These are phyloP conservation scores for Psilocybe subaeruginosa DNA, from an alignment of 768 basidiomycete genomes.

Conservation along the genomic window DNA sequence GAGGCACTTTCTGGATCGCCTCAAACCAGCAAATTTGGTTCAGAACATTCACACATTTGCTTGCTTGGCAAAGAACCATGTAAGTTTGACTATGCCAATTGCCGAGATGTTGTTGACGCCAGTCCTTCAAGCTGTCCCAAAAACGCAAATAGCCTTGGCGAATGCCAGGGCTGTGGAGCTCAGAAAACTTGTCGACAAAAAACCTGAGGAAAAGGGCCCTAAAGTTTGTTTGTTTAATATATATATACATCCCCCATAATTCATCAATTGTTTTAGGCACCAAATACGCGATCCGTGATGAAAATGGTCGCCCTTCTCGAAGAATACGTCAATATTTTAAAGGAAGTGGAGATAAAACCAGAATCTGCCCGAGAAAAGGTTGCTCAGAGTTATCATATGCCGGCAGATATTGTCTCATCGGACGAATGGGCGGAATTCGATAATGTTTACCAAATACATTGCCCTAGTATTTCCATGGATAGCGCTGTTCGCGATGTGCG, in stretches of 20 bases:
- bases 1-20: conserved; percentile 40
- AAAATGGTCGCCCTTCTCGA: conserved; percentile 62
- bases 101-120: conserved; percentile 11
- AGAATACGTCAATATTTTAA: conserved; percentile 61
- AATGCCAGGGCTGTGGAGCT: conserved; percentile 57
- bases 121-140: conserved; percentile 51
- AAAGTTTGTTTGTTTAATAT: conserved; percentile 11
- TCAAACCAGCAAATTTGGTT: conserved; percentile 79
- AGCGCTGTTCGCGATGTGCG: conserved; percentile 79
- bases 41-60: conserved; percentile 83
- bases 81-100: conserved; percentile 34
- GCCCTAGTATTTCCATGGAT: conserved; percentile 79
- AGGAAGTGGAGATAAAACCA: conserved; percentile 40
- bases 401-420: conserved; percentile 66
- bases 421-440: conserved; percentile 83
- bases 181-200: conserved; percentile 19
- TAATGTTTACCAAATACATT: conserved; percentile 91
- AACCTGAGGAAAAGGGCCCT: conserved; percentile 3
- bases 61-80: conserved; percentile 73
- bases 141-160: conserved; percentile 67
- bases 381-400: conserved; percentile 61
- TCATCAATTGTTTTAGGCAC: neutral
- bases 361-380: conserved; percentile 30
- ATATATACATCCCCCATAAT: neutral
- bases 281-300: conserved; percentile 21